A percentile compares a stretch with the other conserved stretches of the same genome.
These are phyloP conservation scores for Suillus hirtellus DNA, from an alignment of 768 basidiomycete species.

Conservation along the genomic window DNA sequence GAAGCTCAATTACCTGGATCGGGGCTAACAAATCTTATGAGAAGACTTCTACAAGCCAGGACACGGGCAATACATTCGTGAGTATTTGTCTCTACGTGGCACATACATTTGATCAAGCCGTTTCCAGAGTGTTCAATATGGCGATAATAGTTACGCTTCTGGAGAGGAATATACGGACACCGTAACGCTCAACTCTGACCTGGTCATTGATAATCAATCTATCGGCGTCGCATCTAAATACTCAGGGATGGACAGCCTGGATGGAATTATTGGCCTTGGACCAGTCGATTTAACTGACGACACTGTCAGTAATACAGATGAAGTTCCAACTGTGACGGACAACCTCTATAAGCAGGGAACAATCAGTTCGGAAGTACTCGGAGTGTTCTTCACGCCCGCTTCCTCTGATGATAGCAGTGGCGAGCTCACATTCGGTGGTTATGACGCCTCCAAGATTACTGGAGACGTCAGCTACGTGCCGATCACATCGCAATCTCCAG, in stretches of 20 bases:
- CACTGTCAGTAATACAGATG: conserved; percentile 16
- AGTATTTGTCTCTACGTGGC: background rate
- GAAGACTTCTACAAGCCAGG: background rate
- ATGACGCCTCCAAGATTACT: conserved; percentile 18
- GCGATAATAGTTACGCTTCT: conserved; percentile 9
- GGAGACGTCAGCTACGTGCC: conserved; percentile 22
- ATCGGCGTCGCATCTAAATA: conserved; percentile 32
- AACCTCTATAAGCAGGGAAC: conserved; percentile 32
- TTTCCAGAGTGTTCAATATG: conserved; percentile 17
- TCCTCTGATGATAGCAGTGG: conserved; percentile 10
- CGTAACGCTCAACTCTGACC: conserved; percentile 13
- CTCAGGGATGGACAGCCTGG: background rate
- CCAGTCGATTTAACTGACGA: conserved; percentile 34
- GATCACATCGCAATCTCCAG: conserved; percentile 23
- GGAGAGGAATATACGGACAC: conserved; percentile 20
- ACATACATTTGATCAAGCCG: no score
- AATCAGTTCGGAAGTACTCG: conserved; percentile 19
- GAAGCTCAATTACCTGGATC: conserved; percentile 25
- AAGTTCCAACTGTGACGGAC: conserved; percentile 36
- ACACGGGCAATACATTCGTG: conserved; percentile 13
- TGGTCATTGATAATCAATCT: conserved; percentile 27
- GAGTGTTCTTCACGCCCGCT: no score
- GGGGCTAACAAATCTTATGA: conserved; percentile 16
- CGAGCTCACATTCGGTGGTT: conserved; percentile 30
- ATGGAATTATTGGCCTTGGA: conserved; percentile 23